Conservation (phyloP, 192 early-diverging fungal species). For the Coemansia sp. region DNA sequence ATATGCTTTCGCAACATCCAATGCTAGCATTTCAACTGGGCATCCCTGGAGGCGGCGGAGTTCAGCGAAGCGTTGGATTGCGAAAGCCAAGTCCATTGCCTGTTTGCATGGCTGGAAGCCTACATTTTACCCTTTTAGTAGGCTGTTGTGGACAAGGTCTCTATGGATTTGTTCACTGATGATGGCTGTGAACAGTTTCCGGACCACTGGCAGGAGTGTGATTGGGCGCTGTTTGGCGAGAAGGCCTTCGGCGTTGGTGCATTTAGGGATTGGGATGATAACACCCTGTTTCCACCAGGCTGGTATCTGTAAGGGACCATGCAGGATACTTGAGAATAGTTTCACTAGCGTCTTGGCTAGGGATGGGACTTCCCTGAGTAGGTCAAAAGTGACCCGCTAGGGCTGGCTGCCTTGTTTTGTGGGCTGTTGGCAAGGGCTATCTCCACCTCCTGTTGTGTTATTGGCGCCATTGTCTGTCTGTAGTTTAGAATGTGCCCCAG, state of each 20-base stretch:
- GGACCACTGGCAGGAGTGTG: neutral
- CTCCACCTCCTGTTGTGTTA: too few species aligned
- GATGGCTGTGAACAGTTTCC: conserved; percentile 11
- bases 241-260: neutral
- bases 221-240: conserved; percentile 7
- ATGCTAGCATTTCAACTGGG: conserved; percentile 5
- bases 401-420: conserved; percentile 3
- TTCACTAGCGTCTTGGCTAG: neutral
- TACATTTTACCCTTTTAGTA: neutral
- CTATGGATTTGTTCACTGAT: neutral
- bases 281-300: neutral
- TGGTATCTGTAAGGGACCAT: neutral
- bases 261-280: conserved; percentile 12
- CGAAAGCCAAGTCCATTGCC: conserved; percentile 12
- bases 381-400: conserved; percentile 1
- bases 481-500: too few species aligned
- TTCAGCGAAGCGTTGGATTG: conserved; percentile 4
- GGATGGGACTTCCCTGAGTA: neutral
- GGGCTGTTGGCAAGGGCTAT: neutral
- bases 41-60: too few species aligned
- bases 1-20: conserved; percentile 22
- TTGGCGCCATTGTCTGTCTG: too few species aligned
- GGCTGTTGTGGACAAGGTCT: neutral
- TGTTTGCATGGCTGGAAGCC: conserved; percentile 9
- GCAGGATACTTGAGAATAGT: neutral